Conservation (phyloP, 202 grass and related monocot genomes). For the Carex arenaria region DNA sequence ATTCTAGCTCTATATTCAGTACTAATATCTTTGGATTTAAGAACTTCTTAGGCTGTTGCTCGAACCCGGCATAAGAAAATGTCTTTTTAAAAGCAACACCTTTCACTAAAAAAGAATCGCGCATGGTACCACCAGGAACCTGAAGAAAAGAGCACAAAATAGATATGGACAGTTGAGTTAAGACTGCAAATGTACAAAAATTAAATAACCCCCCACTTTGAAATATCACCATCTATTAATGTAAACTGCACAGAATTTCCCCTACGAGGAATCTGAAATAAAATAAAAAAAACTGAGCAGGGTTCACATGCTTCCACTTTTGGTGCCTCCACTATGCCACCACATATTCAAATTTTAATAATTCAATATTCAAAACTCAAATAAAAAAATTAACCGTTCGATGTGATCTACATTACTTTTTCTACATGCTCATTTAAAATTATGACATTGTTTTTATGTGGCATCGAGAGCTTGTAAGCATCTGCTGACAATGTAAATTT, state of each 20-base stretch:
- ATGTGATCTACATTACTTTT: background rate
- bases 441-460: background rate
- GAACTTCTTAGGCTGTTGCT: slow-evolving; percentile 96
- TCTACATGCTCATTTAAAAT: background rate
- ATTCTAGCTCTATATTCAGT: slow-evolving; percentile 89
- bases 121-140: slow-evolving; percentile 94
- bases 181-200: background rate
- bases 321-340: background rate
- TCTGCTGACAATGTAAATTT: background rate
- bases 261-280: background rate
- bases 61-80: slow-evolving; percentile 93
- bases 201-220: background rate
- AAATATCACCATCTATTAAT: background rate
- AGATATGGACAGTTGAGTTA: background rate
- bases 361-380: background rate
- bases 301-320: background rate
- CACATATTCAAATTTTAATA: background rate
- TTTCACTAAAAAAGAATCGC: slow-evolving; percentile 88
- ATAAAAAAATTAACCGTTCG: background rate
- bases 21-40: slow-evolving; percentile 84
- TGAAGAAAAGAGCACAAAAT: slow-evolving; percentile 25
- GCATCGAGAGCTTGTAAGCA: background rate
- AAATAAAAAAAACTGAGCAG: background rate
- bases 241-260: background rate
- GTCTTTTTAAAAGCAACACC: slow-evolving; percentile 98